A percentile compares a stretch with the other conserved stretches of the same genome.
phyloP scores from a whole-genome alignment of 129 eudicot species.

The Pulicaria dysenterica region DNA sequence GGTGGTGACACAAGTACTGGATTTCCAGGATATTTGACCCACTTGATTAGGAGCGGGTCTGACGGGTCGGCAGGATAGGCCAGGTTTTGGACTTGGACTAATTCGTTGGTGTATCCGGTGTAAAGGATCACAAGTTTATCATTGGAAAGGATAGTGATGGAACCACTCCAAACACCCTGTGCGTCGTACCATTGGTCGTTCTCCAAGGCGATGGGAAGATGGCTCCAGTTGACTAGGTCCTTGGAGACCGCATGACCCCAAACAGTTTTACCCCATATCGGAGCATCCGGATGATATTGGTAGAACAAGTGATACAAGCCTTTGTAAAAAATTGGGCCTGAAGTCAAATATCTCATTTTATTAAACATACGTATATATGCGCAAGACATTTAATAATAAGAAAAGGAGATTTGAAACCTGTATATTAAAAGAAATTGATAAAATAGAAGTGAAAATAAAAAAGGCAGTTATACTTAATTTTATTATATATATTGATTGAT shows the following conservation, averaged over 20 bases:
- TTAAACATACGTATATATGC: too few relatives aligned
- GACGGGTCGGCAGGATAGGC: too few relatives aligned
- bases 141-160: slow-evolving; percentile 59
- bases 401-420: too few relatives aligned
- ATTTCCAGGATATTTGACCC: too few relatives aligned
- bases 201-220: slow-evolving; percentile 63
- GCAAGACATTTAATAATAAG: too few relatives aligned
- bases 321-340: slow-evolving; percentile 63
- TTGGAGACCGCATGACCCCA: slow-evolving; percentile 46
- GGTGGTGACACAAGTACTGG: too few relatives aligned
- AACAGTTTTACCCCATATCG: slow-evolving; percentile 24
- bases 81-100: slow-evolving; percentile 57
- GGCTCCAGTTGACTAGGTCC: slow-evolving; percentile 60
- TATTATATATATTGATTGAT: too few relatives aligned
- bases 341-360: background rate
- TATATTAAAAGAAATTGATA: too few relatives aligned
- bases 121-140: slow-evolving; percentile 54
- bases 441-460: too few relatives aligned
- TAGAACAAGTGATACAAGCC: slow-evolving; percentile 71
- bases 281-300: slow-evolving; percentile 63
- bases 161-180: slow-evolving; percentile 72
- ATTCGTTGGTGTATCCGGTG: slow-evolving; percentile 57
- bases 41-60: too few relatives aligned
- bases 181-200: slow-evolving; percentile 62
- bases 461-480: too few relatives aligned